A percentile compares a stretch with the other conserved stretches of the same genome.
These are phyloP conservation scores for Anthracocystis walkeri DNA, from an alignment of 1,284 basidiomycete species.

Conservation along the genomic window DNA sequence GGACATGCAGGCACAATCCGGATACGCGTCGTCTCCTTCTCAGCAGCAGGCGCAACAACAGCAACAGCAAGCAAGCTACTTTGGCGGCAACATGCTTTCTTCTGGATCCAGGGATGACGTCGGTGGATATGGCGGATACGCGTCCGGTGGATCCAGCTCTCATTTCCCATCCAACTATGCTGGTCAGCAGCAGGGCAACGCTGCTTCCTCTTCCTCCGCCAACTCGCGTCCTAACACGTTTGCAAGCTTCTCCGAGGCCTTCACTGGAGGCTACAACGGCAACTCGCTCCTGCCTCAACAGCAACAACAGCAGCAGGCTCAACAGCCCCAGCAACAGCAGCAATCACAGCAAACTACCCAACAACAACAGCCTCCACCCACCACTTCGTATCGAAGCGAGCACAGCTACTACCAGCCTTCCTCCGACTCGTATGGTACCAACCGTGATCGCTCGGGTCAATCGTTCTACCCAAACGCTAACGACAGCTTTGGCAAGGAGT, in stretches of 20 bases:
- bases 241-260: slow-evolving; percentile 45
- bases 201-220: slow-evolving; percentile 40
- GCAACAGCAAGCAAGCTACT: slow-evolving; percentile 34
- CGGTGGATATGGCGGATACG: slow-evolving; percentile 35
- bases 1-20: slow-evolving; percentile 42
- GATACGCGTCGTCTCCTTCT: slow-evolving; percentile 34
- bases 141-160: slow-evolving; percentile 35
- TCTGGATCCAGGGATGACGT: slow-evolving; percentile 42
- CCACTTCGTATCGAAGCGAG: slow-evolving; percentile 39
- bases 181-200: slow-evolving; percentile 22
- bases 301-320: slow-evolving; percentile 27
- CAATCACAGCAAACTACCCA: slow-evolving; percentile 14
- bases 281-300: slow-evolving; percentile 37
- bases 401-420: slow-evolving; percentile 47
- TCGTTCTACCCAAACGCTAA: slow-evolving; percentile 25
- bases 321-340: slow-evolving; percentile 17
- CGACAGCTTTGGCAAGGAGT: slow-evolving; percentile 27
- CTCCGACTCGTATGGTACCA: slow-evolving; percentile 37
- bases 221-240: slow-evolving; percentile 42
- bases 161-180: slow-evolving; percentile 40
- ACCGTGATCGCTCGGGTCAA: slow-evolving; percentile 32
- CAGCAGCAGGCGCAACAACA: slow-evolving; percentile 47
- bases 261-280: slow-evolving; percentile 37
- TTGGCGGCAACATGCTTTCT: slow-evolving; percentile 37
- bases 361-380: slow-evolving; percentile 35